Conservation (phyloP, 495 filamentous ascomycete species). For the Hypoxylon perforatum region DNA sequence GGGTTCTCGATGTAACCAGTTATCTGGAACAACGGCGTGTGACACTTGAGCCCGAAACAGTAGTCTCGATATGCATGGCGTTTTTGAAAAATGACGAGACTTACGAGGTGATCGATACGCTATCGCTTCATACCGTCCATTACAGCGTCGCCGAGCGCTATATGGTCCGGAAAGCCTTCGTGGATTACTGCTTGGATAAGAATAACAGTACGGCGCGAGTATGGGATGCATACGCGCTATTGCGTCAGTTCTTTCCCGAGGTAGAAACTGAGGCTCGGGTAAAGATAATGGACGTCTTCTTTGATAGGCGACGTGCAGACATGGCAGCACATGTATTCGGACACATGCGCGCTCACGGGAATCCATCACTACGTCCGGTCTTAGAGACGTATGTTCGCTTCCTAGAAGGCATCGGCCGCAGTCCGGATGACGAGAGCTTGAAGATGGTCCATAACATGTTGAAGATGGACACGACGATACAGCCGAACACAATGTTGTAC, state of each 20-base stretch:
- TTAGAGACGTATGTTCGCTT: constrained; percentile 79
- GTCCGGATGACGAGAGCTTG: constrained; percentile 71
- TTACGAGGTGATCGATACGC: constrained; percentile 79
- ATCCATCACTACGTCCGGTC: constrained; percentile 67
- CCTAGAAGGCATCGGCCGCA: constrained; percentile 77
- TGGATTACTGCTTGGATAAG: constrained; percentile 71
- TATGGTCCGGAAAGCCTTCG: constrained; percentile 69
- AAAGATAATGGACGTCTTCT: constrained; percentile 84
- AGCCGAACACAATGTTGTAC: constrained; percentile 77
- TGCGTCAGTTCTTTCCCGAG: constrained; percentile 83
- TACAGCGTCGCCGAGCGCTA: constrained; percentile 73
- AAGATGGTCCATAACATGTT: constrained; percentile 87
- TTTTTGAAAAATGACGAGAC: constrained; percentile 79
- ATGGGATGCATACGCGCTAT: constrained; percentile 86
- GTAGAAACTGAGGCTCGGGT: constrained; percentile 68
- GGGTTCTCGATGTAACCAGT: constrained; percentile 76
- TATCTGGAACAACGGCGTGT: constrained; percentile 78
- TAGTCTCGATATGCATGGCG: constrained; percentile 73
- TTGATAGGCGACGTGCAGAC: constrained; percentile 76
- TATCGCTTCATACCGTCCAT: constrained; percentile 72
- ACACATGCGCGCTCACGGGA: constrained; percentile 81
- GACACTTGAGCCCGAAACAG: constrained; percentile 74
- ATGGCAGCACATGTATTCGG: constrained; percentile 87
- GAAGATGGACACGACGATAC: constrained; percentile 84
- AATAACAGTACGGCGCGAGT: constrained; percentile 67